Evolutionary conservation across 2,329 filamentous ascomycete genomes (phyloP).

Genomic region (Botryosphaeria dothidea): DNA sequence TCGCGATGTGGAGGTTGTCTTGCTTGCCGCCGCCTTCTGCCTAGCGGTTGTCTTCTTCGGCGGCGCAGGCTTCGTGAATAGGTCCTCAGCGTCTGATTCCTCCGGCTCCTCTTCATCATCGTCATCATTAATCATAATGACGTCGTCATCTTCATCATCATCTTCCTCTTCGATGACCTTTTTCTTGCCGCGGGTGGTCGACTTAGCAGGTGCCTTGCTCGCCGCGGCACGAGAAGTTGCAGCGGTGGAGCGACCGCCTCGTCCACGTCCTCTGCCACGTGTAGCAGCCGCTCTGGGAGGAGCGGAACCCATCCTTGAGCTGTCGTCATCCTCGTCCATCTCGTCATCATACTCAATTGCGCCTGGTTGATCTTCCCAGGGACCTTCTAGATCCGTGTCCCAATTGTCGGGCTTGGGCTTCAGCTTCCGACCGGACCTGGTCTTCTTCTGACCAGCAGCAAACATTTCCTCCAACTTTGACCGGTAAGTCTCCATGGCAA

Average conservation of each 20-base stretch:
- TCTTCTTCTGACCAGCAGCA: conserved; percentile 61
- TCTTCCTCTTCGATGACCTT: conserved; percentile 41
- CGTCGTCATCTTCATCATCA: conserved; percentile 43
- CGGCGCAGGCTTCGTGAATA: conserved; percentile 39
- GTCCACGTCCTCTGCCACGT: conserved; percentile 49
- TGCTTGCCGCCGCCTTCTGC: conserved; percentile 24
- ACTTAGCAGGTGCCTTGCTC: conserved; percentile 37
- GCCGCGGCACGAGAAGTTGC: conserved; percentile 35
- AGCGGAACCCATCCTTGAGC: conserved; percentile 26
- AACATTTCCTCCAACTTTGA: conserved; percentile 71
- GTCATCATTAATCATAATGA: conserved; percentile 43
- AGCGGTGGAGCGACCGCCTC: conserved; percentile 42
- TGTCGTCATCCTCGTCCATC: conserved; percentile 37
- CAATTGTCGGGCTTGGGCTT: conserved; percentile 78
- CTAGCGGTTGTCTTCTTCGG: conserved; percentile 23
- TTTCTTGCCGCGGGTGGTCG: conserved; percentile 43
- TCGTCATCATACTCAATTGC: conserved; percentile 59
- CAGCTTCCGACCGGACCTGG: conserved; percentile 56
- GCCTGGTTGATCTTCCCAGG: conserved; percentile 78
- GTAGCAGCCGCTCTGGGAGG: conserved; percentile 42
- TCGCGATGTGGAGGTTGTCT: conserved; percentile 32
- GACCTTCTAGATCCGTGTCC: conserved; percentile 87
- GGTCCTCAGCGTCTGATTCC: conserved; percentile 22
- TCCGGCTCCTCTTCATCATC: conserved; percentile 50
- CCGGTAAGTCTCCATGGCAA: conserved; percentile 72